Base-by-base conservation (phyloP, 177 flowering plant genomes). In the Vitis hybrid region DNA sequence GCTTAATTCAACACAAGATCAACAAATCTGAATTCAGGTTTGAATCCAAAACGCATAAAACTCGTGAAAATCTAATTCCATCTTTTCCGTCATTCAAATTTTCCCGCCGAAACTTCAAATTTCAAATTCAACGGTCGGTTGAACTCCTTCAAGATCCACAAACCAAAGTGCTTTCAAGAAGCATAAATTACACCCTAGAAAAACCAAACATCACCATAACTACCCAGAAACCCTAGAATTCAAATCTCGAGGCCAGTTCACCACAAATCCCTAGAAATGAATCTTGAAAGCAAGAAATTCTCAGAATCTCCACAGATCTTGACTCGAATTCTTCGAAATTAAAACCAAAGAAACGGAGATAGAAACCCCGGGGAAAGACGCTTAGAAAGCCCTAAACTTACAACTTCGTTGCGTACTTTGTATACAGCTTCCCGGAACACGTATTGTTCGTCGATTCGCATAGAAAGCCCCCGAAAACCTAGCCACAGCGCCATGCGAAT, bases 71-170 rank as follows among this genome's bases (percentile, higher is more conserved):
- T 85, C 94, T 67, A 89, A 67, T 22, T 81, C 88, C 67, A 18
- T 72, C 56, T 74, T 74, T 79, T 62, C 75, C 60, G 82, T 84
- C 96, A 87, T 91, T 64, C 67, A 69, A 70, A 69, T 58, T 60
- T 72, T 63, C 72, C 68, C 77, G 52, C 78, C 68, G 62, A 51
- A 69, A 63, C 5, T 29, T 48, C 19, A 57, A 69, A 72, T 56
- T 62, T 56, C 61, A 62, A 57, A 31, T n/a, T 15, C 22, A 26
- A 60, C 26, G 1, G 16, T 51, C 45, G 45, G 31, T 12, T 45
- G 13, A 56, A 62, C 10, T 15, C 14, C 12, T 53, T 66, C 53
- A 68, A 55, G 52, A 73, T 61, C n/a, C 58, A 49, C 64, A 63
- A 69, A 69, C 56, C 7, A 51, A 6, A 13, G 22, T 13, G 53